These are phyloP conservation scores for Ceratobasidium papillatum DNA, from an alignment of 1,284 basidiomycete genomes.

Conservation along the genomic window DNA sequence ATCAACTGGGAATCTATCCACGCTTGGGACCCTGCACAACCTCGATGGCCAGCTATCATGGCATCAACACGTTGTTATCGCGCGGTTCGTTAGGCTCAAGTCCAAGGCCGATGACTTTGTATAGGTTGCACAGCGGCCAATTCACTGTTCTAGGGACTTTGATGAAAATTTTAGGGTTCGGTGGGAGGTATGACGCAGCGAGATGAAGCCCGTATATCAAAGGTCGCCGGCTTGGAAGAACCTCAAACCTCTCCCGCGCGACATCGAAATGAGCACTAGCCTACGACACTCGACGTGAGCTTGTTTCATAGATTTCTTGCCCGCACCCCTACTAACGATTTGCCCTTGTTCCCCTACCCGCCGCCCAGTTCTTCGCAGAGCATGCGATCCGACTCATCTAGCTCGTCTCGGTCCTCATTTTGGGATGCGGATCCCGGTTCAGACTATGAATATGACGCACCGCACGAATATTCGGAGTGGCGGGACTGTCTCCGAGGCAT, in stretches of 20 bases:
- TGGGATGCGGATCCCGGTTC: slow-evolving; percentile 7
- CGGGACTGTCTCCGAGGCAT: slow-evolving; percentile 28
- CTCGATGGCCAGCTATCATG: slow-evolving; percentile 27
- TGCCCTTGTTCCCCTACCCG: neutral
- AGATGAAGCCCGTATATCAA: slow-evolving; percentile 2
- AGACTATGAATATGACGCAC: slow-evolving; percentile 10
- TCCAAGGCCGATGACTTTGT: neutral
- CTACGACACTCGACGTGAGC: slow-evolving; percentile 1
- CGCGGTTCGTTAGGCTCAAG: slow-evolving; percentile 29
- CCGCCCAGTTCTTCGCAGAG: slow-evolving; percentile 12
- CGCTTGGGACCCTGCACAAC: neutral
- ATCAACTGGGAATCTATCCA: neutral
- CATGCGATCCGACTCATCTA: slow-evolving; percentile 9
- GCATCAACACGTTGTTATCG: slow-evolving; percentile 24
- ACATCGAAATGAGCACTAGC: neutral
- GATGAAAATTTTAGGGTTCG: slow-evolving; percentile 14
- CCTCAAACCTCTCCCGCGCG: neutral
- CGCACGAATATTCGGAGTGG: slow-evolving; percentile 21
- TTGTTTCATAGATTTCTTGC: too few species aligned
- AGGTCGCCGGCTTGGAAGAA: neutral
- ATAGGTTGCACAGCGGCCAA: neutral
- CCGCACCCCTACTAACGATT: neutral
- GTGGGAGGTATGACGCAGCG: slow-evolving; percentile 12
- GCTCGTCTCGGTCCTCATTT: slow-evolving; percentile 18
- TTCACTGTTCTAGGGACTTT: neutral